These are phyloP conservation scores for Inga leiocalycina DNA, from an alignment of 306 rosid genomes.

Conservation along the genomic window DNA sequence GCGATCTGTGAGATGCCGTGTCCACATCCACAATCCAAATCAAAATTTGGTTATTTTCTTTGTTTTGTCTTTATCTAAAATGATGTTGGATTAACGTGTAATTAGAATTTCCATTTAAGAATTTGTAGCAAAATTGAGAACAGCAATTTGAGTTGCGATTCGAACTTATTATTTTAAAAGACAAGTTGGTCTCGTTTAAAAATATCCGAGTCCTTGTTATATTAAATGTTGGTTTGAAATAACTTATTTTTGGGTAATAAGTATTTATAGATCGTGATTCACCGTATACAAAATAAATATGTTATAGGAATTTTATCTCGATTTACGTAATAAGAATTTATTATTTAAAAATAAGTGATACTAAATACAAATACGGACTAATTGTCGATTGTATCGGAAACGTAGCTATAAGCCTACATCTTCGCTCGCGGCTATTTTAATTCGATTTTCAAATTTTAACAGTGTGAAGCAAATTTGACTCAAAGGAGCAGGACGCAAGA, in stretches of 20 bases:
- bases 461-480: neutral
- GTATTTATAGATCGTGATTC: too few relatives aligned
- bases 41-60: neutral
- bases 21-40: neutral
- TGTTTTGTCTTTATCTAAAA: neutral
- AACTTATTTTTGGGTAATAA: too few relatives aligned
- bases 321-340: too few relatives aligned
- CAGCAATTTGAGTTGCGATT: neutral
- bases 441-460: neutral
- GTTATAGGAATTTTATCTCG: too few relatives aligned
- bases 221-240: too few relatives aligned
- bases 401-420: neutral
- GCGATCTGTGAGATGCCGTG: too few relatives aligned
- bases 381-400: too few relatives aligned
- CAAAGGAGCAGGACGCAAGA: neutral
- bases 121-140: neutral
- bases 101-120: neutral
- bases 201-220: neutral
- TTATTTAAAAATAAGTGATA: too few relatives aligned
- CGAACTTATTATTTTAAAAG: neutral
- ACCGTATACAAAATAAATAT: too few relatives aligned
- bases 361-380: too few relatives aligned
- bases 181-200: neutral
- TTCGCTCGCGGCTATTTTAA: neutral
- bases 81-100: neutral